phyloP scores from a whole-genome alignment of 2,329 filamentous ascomycete genomes.

The Exophiala spinifera region DNA sequence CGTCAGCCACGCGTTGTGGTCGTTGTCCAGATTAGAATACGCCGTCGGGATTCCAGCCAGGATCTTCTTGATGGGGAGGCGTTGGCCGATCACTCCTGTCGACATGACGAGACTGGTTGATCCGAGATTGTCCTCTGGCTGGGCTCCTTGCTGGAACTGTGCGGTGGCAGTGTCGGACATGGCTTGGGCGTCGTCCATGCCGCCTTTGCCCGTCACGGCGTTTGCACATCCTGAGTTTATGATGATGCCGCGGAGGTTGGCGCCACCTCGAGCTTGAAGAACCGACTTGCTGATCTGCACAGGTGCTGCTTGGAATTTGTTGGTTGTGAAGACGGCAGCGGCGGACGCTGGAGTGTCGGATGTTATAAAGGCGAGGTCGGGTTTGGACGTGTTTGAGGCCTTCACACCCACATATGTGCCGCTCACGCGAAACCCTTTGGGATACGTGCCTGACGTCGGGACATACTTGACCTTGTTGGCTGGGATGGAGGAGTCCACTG shows the following conservation, averaged over 20 bases:
- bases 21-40: constrained; percentile 65
- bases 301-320: constrained; percentile 95
- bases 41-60: constrained; percentile 75
- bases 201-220: constrained; percentile 88
- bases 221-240: constrained; percentile 97
- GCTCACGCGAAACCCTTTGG: constrained; percentile 81
- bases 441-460: constrained; percentile 79
- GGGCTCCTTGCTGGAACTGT: constrained; percentile 47
- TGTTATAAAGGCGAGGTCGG: constrained; percentile 83
- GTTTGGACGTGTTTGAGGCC: constrained; percentile 82
- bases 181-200: constrained; percentile 77
- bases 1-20: constrained; percentile 81
- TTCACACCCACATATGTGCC: constrained; percentile 93
- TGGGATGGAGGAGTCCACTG: constrained; percentile 57
- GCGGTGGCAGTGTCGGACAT: constrained; percentile 81
- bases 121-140: constrained; percentile 39
- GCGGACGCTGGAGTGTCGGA: constrained; percentile 83
- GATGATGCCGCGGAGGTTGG: constrained; percentile 74
- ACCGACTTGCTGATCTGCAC: constrained; percentile 79
- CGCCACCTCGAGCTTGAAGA: constrained; percentile 62
- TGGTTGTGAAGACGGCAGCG: constrained; percentile 93
- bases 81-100: constrained; percentile 94
- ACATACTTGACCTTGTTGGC: constrained; percentile 86
- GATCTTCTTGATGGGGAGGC: constrained; percentile 89
- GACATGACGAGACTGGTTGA: constrained; percentile 90